Evolutionary conservation across 2,329 filamentous ascomycete species (phyloP).

Genomic region (Penicillium corylophilum): DNA sequence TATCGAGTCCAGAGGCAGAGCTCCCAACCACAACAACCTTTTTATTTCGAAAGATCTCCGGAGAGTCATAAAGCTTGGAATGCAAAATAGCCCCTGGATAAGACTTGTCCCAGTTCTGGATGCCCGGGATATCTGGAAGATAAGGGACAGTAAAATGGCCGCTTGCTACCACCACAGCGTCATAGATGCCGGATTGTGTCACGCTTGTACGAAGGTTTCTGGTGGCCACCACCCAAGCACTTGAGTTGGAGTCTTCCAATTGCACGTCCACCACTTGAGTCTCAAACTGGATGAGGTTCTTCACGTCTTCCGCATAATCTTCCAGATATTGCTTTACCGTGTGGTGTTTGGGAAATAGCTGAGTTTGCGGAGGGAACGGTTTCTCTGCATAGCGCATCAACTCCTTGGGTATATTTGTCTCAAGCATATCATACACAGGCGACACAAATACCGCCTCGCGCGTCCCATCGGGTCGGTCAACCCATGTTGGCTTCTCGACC

Average conservation of each 20-base stretch:
- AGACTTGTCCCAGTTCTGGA: conserved; percentile 58
- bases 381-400: conserved; percentile 79
- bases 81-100: conserved; percentile 66
- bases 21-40: conserved; percentile 85
- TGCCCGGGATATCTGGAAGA: conserved; percentile 62
- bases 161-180: conserved; percentile 72
- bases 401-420: conserved; percentile 81
- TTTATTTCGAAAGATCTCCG: conserved; percentile 62
- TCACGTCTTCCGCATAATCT: conserved; percentile 67
- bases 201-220: conserved; percentile 50
- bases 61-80: conserved; percentile 75
- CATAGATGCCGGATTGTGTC: conserved; percentile 55
- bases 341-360: conserved; percentile 72
- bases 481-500: conserved; percentile 62
- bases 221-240: conserved; percentile 62
- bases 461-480: conserved; percentile 18
- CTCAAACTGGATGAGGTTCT: conserved; percentile 66
- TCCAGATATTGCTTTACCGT: conserved; percentile 73
- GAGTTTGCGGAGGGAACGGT: conserved; percentile 61
- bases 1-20: conserved; percentile 79
- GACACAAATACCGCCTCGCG: conserved; percentile 67
- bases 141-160: conserved; percentile 72
- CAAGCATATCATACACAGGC: conserved; percentile 76
- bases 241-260: conserved; percentile 33
- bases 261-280: conserved; percentile 66